Evolutionary conservation across 1,284 basidiomycete species (phyloP).

Genomic region (Mrakiaceae sp.): DNA sequence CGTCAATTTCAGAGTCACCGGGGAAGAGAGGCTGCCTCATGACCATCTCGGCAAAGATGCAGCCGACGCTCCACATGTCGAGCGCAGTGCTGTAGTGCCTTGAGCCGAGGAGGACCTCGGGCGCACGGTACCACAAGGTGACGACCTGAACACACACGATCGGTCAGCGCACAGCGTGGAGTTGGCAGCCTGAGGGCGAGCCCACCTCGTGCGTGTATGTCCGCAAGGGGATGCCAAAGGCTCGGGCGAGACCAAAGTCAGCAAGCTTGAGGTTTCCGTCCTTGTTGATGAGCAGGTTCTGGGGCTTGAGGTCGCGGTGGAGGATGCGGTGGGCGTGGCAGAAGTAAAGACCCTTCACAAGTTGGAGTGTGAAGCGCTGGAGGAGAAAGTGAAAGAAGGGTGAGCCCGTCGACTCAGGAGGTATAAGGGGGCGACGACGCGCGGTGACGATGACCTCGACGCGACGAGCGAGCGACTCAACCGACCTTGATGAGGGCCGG

Average conservation of each 20-base stretch:
- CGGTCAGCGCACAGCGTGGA: background rate
- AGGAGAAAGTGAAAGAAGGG: background rate
- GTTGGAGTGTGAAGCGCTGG: slow-evolving; percentile 82
- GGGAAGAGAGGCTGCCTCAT: slow-evolving; percentile 79
- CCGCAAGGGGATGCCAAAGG: slow-evolving; percentile 93
- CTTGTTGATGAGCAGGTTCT: slow-evolving; percentile 90
- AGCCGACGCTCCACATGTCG: slow-evolving; percentile 96
- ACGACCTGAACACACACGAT: slow-evolving; percentile 59
- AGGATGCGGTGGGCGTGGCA: slow-evolving; percentile 94
- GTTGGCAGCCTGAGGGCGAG: background rate
- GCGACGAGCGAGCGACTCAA: slow-evolving; percentile 18
- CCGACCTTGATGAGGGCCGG: slow-evolving; percentile 73
- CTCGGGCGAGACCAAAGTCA: slow-evolving; percentile 91
- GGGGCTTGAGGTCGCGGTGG: slow-evolving; percentile 94
- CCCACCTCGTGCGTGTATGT: slow-evolving; percentile 95
- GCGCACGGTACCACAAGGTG: slow-evolving; percentile 96
- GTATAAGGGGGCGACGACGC: background rate
- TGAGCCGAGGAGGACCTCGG: slow-evolving; percentile 89
- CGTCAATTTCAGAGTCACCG: slow-evolving; percentile 97
- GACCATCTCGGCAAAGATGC: slow-evolving; percentile 31
- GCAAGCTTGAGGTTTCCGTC: slow-evolving; percentile 85
- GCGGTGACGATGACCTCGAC: slow-evolving; percentile 18
- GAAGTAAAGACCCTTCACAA: slow-evolving; percentile 78
- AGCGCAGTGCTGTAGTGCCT: slow-evolving; percentile 93
- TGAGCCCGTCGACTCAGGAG: background rate